Evolutionary conservation across 495 filamentous ascomycete genomes (phyloP), one percentile per base, ranked within the genome.

Genomic region (Astrothelium macrocarpum): DNA sequence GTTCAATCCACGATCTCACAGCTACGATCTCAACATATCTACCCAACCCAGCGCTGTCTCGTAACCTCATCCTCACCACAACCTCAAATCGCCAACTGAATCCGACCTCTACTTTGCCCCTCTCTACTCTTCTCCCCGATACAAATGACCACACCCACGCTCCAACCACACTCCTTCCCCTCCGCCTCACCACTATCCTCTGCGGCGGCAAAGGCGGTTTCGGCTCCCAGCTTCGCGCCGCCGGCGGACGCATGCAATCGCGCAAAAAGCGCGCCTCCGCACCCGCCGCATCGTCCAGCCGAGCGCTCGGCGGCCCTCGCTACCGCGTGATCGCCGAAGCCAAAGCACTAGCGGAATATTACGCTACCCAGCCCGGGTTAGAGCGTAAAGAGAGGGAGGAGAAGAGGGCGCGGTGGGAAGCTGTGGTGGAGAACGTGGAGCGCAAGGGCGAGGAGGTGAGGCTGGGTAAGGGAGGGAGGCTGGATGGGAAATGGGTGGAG

Each of bases 121-220:
- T 88, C 65, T 84, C 85, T n/a, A 66, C 76, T 7, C 74, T 81
- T 56, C 79, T 85, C 20, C 75, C 78, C 59, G 68, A n/a, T n/a
- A n/a, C n/a, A n/a, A n/a, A n/a, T 65, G 42, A 63, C 71, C n/a
- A 60, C 79, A 65, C 81, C 84, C 42, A n/a, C 36, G 26, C 32
- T 23, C 7, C 45, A 39, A 60, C 2, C 43, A 56, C 20, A 20
- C 79, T 97, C 67, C 81, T 98, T 61, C 84, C 90, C 1, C 82
- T 97, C 11, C 90, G 90, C 53, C 82, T 97, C 29, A 84, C 85
- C 18, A 77, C 85, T 7, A 78, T 88, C 11, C 77, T 96, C 43
- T 86, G 84, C 69, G 94, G 94, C 71, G 94, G 94, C 69, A 98
- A 98, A 72, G 94, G 94, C 73, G 94, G 94, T 62, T 98, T 98